These are phyloP conservation scores for Papiliotrema nemorosa DNA, from an alignment of 1,284 basidiomycete genomes.

Conservation along the genomic window DNA sequence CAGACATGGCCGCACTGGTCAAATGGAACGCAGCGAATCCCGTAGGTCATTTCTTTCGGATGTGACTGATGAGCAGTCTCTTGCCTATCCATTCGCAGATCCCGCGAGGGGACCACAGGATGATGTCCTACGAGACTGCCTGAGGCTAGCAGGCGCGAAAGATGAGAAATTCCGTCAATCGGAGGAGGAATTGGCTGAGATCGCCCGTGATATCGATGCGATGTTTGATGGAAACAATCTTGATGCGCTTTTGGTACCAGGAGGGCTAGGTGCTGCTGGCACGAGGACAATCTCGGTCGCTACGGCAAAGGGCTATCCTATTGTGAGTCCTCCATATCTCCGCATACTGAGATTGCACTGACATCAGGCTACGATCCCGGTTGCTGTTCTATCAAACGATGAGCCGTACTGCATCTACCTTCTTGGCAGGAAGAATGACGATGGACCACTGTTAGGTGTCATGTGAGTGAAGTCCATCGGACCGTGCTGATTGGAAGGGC, in stretches of 20 bases:
- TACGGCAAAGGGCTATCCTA: background rate
- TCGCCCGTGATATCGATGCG: background rate
- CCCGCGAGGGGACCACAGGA: background rate
- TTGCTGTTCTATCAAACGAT: background rate
- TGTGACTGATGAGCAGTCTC: slow-evolving; percentile 24
- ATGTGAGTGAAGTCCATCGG: background rate
- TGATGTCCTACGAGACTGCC: no score
- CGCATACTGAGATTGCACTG: background rate
- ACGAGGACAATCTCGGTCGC: background rate
- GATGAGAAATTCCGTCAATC: background rate
- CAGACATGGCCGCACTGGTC: slow-evolving; percentile 6
- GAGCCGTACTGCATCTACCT: background rate
- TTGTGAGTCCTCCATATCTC: background rate
- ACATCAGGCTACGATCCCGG: background rate
- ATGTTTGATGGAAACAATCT: background rate
- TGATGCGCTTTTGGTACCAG: background rate
- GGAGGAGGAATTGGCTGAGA: background rate
- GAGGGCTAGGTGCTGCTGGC: background rate
- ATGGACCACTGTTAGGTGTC: background rate
- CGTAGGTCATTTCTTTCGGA: slow-evolving; percentile 6
- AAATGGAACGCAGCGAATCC: slow-evolving; percentile 10
- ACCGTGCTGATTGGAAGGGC: background rate
- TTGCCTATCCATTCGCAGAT: background rate
- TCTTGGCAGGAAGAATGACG: background rate
- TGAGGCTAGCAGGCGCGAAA: background rate